Base-by-base conservation (phyloP, 208 protist genomes). In the Leishmania braziliensis region DNA sequence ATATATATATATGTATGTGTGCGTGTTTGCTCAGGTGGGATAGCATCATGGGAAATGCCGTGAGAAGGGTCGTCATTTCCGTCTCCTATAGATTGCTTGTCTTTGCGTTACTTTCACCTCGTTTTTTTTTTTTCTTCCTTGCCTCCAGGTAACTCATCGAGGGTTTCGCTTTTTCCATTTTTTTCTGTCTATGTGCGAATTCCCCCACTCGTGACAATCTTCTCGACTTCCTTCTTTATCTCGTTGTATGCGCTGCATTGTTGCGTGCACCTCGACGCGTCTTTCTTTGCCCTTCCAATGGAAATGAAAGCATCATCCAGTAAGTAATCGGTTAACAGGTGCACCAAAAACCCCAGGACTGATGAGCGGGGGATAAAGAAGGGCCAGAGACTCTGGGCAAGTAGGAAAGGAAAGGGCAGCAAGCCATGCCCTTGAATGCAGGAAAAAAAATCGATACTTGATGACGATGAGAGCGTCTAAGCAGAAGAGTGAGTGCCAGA, bases 151-250 rank as follows among this genome's bases (percentile, higher is more conserved):
- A 39, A 53, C 48, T 50, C 69, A 73, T 46, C 10, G 53, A 29
- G 20, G 43, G 9, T 53, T 36, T 14, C 20, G 46, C 46, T 36
- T 54, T 36, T 26, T 50, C n/a, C 20, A 20, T 18, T 58, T 75
- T 36, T 54, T 74, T 76, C 48, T 39, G 33, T n/a, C 58, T 36
- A 62, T 62, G 72, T 76, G 72, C 29, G 51, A 62, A 76, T 58
- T 62, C 12, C 5, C 10, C 53, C 48, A 18, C 39, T 36, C 6
- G 20, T 18, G 23, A 4, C 39, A 50, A 20, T 51, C 33, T 39
- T 62, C 48, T 75, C 50, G 16, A n/a, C 56, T 77, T 65, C 51
- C 39, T 16, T 33, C 33, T 26, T 16, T 29, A 14, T 46, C 20
- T 76, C 8, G 43, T 76, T 3, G 9, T 29, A 33, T 56, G 72